Evolutionary conservation across 2,329 filamentous ascomycete genomes (phyloP).

Genomic region (Furcasterigmium sp.): DNA sequence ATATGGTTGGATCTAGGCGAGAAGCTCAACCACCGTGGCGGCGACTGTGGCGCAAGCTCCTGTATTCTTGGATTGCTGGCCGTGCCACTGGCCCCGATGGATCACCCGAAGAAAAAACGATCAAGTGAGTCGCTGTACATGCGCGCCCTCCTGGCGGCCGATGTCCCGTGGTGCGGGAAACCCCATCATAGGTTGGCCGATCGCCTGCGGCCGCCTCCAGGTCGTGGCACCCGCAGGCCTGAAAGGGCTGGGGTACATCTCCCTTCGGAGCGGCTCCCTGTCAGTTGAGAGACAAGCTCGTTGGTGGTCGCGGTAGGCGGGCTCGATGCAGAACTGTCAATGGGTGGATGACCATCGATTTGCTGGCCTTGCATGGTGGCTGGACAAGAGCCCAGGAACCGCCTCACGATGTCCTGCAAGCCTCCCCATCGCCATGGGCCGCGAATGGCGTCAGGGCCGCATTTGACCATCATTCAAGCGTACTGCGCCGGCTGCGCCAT

Average conservation of each 20-base stretch:
- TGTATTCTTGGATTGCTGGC: too few species aligned
- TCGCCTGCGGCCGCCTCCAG: not conserved
- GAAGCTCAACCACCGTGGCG: not conserved
- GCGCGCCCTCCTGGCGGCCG: conserved; percentile 10
- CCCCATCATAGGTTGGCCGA: conserved; percentile 14
- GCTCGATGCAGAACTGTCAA: too few species aligned
- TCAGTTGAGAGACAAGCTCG: too few species aligned
- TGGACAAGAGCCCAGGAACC: not conserved
- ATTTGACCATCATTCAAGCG: too few species aligned
- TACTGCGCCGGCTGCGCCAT: not conserved
- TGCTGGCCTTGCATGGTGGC: conserved; percentile 6
- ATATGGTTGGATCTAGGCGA: not conserved
- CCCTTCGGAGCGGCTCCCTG: conserved; percentile 4
- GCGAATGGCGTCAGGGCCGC: not conserved
- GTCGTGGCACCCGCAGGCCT: not conserved
- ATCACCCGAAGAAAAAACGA: not conserved
- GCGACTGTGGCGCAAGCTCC: too few species aligned
- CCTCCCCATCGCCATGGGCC: not conserved
- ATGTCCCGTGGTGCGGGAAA: conserved; percentile 10
- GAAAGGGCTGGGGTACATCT: not conserved
- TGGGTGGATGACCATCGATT: too few species aligned
- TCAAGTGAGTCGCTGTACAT: conserved; percentile 24
- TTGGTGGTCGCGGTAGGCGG: too few species aligned
- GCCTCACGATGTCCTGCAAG: not conserved
- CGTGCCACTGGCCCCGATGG: too few species aligned